Conservation (phyloP, 768 basidiomycete species). For the Lactifluus pinguis region DNA sequence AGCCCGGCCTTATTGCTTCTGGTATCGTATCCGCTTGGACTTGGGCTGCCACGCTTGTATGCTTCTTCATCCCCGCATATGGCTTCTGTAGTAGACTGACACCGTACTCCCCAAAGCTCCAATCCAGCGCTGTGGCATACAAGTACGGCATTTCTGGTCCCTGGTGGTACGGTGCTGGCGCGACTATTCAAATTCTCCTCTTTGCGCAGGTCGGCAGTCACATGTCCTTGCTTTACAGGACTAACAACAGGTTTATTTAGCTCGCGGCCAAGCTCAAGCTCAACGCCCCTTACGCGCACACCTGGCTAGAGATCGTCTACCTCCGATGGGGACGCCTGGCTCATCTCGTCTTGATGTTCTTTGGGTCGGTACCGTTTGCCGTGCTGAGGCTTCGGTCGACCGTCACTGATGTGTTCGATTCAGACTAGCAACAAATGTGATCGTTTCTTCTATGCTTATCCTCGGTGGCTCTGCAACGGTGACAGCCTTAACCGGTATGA, state of each 20-base stretch:
- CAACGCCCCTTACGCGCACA: constrained; percentile 82
- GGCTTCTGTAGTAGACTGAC: neutral
- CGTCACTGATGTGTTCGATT: neutral
- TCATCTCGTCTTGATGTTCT: constrained; percentile 83
- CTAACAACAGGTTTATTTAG: constrained; percentile 27
- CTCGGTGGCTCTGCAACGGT: constrained; percentile 84
- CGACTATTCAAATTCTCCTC: constrained; percentile 80
- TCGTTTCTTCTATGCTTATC: constrained; percentile 81
- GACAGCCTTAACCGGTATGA: constrained; percentile 81
- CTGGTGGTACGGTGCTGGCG: constrained; percentile 91
- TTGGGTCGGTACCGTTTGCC: constrained; percentile 41
- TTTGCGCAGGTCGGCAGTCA: constrained; percentile 57
- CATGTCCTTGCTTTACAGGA: neutral
- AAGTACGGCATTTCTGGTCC: constrained; percentile 80
- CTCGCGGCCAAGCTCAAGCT: constrained; percentile 87
- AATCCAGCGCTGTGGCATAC: constrained; percentile 80
- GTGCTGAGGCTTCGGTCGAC: neutral
- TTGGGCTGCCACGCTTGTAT: constrained; percentile 70
- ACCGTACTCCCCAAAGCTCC: constrained; percentile 36
- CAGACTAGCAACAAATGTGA: constrained; percentile 81
- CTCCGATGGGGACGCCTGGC: constrained; percentile 72
- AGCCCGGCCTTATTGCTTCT: constrained; percentile 86
- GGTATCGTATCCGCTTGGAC: constrained; percentile 94
- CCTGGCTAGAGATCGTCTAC: constrained; percentile 82
- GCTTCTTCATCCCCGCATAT: neutral